Percentiles rank a stretch among this genome's conserved stretches.
Conservation (phyloP, 2,329 filamentous ascomycete genomes). For the Epichloe sibirici region DNA sequence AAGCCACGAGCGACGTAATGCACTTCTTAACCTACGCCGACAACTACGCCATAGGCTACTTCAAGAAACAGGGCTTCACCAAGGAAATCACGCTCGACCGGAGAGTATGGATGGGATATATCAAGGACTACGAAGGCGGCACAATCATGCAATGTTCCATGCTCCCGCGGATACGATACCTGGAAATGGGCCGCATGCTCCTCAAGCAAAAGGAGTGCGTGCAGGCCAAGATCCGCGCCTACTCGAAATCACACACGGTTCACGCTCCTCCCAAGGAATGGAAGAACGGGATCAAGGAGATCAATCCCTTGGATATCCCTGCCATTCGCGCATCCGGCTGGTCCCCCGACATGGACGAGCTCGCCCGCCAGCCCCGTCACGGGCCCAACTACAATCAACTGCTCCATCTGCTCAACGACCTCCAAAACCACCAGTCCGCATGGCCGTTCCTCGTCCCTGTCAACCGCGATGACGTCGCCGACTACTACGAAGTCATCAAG, state of each 20-base stretch:
- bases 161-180: constrained; percentile 87
- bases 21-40: constrained; percentile 98
- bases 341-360: constrained; percentile 95
- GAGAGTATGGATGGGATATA: constrained; percentile 96
- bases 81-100: constrained; percentile 93
- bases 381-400: constrained; percentile 95
- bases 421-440: constrained; percentile 84
- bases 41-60: constrained; percentile 98
- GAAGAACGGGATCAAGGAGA: constrained; percentile 60
- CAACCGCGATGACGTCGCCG: constrained; percentile 90
- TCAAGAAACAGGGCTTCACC: constrained; percentile 98
- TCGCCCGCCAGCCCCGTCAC: constrained; percentile 87
- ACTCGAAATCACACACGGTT: constrained; percentile 77
- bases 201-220: constrained; percentile 95
- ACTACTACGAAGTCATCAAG: constrained; percentile 97
- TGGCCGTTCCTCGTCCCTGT: constrained; percentile 95
- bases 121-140: constrained; percentile 97
- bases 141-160: constrained; percentile 99
- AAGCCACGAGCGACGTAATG: constrained; percentile 93
- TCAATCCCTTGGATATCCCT: constrained; percentile 76
- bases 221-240: constrained; percentile 85
- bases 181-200: constrained; percentile 86
- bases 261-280: constrained; percentile 79
- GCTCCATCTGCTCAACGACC: constrained; percentile 80
- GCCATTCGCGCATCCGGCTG: constrained; percentile 88